Evolutionary conservation across 306 rosid genomes (phyloP).

Genomic region (Coriaria nepalensis): DNA sequence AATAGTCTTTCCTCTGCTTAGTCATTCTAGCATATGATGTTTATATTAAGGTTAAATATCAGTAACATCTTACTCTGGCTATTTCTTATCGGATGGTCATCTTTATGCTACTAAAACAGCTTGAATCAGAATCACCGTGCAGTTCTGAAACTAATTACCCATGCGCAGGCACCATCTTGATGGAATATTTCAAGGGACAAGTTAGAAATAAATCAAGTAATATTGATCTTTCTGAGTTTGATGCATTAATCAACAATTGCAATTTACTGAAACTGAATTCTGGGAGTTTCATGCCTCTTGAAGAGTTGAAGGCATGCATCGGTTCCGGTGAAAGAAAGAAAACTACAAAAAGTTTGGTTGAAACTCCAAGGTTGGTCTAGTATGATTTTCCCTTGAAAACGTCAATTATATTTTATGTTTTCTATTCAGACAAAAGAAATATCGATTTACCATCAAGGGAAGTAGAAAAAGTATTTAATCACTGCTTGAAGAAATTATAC

Average conservation of each 20-base stretch:
- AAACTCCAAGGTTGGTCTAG: conserved; percentile 9
- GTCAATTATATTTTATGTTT: too few species aligned
- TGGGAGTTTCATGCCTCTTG: conserved; percentile 25
- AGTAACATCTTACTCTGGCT: too few species aligned
- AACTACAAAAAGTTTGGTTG: conserved; percentile 18
- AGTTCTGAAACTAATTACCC: conserved; percentile 3
- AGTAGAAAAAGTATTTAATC: too few species aligned
- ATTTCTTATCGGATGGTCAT: neutral
- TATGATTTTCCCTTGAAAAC: too few species aligned
- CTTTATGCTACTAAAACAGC: neutral
- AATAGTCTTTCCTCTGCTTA: too few species aligned
- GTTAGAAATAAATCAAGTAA: conserved; percentile 25
- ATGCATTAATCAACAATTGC: conserved; percentile 31
- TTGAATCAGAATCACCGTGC: neutral
- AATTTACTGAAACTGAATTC: conserved; percentile 32
- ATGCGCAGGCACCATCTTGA: conserved; percentile 39
- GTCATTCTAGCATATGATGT: too few species aligned
- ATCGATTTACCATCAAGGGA: too few species aligned
- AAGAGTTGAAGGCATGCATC: conserved; percentile 32
- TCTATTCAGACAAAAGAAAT: too few species aligned
- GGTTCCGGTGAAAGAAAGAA: conserved; percentile 25
- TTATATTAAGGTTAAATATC: too few species aligned
- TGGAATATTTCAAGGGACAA: conserved; percentile 43
- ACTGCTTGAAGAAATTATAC: too few species aligned
- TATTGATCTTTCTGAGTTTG: conserved; percentile 16